Evolutionary conservation across 768 basidiomycete species (phyloP), one percentile per base, ranked within the genome.

Genomic region (Pleurotus eryngii): DNA sequence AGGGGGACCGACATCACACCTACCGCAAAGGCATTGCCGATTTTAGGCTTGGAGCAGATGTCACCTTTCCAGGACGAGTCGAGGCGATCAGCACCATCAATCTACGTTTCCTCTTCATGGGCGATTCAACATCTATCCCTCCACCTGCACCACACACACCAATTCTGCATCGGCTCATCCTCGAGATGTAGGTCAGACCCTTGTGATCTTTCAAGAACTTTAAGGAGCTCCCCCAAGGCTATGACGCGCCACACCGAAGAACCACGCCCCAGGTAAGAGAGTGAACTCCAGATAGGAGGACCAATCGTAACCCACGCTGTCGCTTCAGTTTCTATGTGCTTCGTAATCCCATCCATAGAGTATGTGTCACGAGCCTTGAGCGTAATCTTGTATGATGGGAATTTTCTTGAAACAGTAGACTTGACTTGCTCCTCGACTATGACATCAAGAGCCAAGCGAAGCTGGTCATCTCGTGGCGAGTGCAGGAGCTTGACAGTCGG

Each of bases 171-270:
- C 60, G 61, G 45, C 51, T 65, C 24, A 39, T 59, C 20, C 55
- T 67, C 15, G 24, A 49, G 14, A 64, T 57, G 42, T 22, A 51
- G 20, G 66, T 63, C 18, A 58, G 59, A 6, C 55, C 64, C 22
- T 46, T 67, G 30, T 64, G 63, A 61, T 60, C 64, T 39, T 60
- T 55, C 54, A 46, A 30, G 9, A 60, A 61, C 42, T 60, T 61
- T 51, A 53, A 49, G 26, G 61, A 66, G 9, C 46, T 64, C 22
- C n/a, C n/a, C n/a, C 30, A 46, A 22, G 43, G 5, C 27, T 17
- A 43, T 22, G n/a, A 59, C 62, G 38, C 51, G 55, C 60, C 60
- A 63, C 45, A 63, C 58, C 26, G 38, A 49, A 12, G 63, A 62
- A 7, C 59, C 61, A 42, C 59, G 61, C 38, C 61, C 63, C 11